Percentiles rank a stretch among this genome's conserved stretches.
phyloP scores from a whole-genome alignment of 805 yeast genomes.

The Saccharomycopsis vini region DNA sequence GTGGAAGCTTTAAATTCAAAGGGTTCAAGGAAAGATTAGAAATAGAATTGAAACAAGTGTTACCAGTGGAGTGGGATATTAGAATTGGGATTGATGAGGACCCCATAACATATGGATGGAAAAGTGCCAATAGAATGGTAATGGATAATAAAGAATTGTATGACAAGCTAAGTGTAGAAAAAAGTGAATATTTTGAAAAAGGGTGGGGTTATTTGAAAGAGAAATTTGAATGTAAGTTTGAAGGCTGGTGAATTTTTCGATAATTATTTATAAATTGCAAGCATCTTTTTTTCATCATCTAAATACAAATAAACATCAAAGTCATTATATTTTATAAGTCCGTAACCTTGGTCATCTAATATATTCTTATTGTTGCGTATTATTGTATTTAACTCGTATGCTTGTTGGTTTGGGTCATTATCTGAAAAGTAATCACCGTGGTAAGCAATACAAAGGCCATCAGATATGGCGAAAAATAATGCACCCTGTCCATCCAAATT shows the following conservation, averaged over 20 bases:
- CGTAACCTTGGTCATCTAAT: constrained; percentile 8
- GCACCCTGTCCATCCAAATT: constrained; percentile 1
- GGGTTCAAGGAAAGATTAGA: constrained; percentile 57
- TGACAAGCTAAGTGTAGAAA: constrained; percentile 51
- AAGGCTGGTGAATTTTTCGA: constrained; percentile 7
- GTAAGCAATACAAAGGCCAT: constrained; percentile 7
- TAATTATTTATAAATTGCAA: constrained; percentile 9
- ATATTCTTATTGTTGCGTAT: not conserved
- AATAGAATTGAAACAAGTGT: constrained; percentile 52
- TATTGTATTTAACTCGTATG: constrained; percentile 4
- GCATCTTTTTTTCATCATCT: not conserved
- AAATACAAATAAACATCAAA: constrained; percentile 5
- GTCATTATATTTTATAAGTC: constrained; percentile 5
- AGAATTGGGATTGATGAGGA: constrained; percentile 30
- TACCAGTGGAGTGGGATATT: constrained; percentile 66
- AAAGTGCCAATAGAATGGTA: constrained; percentile 43
- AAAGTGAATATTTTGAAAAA: constrained; percentile 77
- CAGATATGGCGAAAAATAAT: constrained; percentile 2
- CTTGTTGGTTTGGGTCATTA: constrained; percentile 9
- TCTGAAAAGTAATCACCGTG: not conserved
- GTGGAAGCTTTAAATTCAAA: constrained; percentile 70
- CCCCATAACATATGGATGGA: constrained; percentile 47
- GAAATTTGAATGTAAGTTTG: constrained; percentile 32
- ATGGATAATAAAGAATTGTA: constrained; percentile 25
- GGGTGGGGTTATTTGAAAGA: constrained; percentile 56